Evolutionary conservation across 2,329 filamentous ascomycete genomes (phyloP).

Genomic region (Pezicula rhizophila): DNA sequence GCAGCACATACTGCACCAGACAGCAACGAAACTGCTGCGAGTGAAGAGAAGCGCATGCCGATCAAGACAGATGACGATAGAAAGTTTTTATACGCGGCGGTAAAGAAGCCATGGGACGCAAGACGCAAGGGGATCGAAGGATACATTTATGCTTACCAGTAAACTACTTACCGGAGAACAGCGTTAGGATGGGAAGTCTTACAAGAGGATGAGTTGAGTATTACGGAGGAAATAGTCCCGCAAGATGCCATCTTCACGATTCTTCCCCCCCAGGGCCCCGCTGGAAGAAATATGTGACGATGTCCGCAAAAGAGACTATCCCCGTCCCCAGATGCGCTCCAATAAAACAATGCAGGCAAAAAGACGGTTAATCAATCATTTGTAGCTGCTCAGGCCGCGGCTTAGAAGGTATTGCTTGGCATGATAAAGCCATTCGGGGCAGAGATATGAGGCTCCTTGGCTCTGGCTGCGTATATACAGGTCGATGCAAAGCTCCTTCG

Average conservation of each 20-base stretch:
- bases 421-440: not conserved
- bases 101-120: no score
- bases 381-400: no score
- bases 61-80: not conserved
- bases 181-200: not conserved
- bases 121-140: no score
- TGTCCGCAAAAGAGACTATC: no score
- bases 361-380: constrained; percentile 4
- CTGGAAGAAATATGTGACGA: constrained; percentile 1
- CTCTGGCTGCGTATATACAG: no score
- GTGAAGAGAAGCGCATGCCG: constrained; percentile 17
- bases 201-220: not conserved
- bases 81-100: not conserved
- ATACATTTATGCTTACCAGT: no score
- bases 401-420: not conserved
- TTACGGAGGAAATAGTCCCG: constrained; percentile 14
- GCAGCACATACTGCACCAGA: constrained; percentile 12
- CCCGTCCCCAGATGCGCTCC: constrained; percentile 9
- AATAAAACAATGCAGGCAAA: constrained; percentile 8
- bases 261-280: constrained; percentile 1
- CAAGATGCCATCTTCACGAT: constrained; percentile 2
- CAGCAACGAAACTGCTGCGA: constrained; percentile 13
- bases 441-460: no score
- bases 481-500: no score
- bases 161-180: no score